Conservation (phyloP, 2,329 filamentous ascomycete genomes). For the Cladosporium colombiae region DNA sequence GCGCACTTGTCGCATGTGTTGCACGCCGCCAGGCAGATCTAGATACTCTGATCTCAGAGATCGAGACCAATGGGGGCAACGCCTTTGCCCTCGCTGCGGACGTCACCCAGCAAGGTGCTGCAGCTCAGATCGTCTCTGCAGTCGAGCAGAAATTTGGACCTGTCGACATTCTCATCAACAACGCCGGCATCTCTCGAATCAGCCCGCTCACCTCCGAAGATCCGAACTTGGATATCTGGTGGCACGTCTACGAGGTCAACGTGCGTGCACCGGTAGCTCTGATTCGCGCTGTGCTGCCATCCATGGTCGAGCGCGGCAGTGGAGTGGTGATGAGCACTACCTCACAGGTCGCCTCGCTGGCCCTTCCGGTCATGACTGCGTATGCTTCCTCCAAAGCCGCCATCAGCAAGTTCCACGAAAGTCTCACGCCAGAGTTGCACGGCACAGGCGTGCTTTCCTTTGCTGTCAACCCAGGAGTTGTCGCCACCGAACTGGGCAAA, state of each 20-base stretch:
- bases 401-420: constrained; percentile 31
- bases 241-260: constrained; percentile 31
- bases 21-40: constrained; percentile 28
- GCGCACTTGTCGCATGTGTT: constrained; percentile 26
- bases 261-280: constrained; percentile 28
- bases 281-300: constrained; percentile 28
- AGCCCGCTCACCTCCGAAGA: constrained; percentile 21
- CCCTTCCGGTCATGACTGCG: constrained; percentile 28
- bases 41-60: constrained; percentile 26
- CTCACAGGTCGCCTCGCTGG: constrained; percentile 23
- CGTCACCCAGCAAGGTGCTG: constrained; percentile 22
- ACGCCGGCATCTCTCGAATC: constrained; percentile 25
- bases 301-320: constrained; percentile 26
- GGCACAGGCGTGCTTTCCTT: constrained; percentile 26
- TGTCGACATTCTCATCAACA: constrained; percentile 26
- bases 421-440: constrained; percentile 25
- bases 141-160: constrained; percentile 25
- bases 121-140: constrained; percentile 23
- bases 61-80: constrained; percentile 22
- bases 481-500: constrained; percentile 25
- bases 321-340: constrained; percentile 25
- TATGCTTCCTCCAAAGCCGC: constrained; percentile 31
- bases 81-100: constrained; percentile 25
- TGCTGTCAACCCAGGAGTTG: constrained; percentile 27
- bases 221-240: constrained; percentile 29